Conservation (phyloP, 2,329 filamentous ascomycete genomes). For the Dothistroma pini region DNA sequence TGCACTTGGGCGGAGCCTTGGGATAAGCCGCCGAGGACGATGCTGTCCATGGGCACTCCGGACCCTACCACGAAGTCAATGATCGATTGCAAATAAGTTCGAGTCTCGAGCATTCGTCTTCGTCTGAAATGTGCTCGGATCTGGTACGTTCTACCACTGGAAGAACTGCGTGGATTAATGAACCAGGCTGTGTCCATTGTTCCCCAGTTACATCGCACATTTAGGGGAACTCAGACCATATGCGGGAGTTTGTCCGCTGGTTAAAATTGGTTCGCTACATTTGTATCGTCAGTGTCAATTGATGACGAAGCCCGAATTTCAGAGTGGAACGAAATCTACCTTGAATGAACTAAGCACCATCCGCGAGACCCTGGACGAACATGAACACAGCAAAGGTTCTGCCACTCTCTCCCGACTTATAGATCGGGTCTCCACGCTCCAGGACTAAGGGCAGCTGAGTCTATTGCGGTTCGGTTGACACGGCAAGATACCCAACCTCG, state of each 20-base stretch:
- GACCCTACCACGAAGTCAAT: not conserved
- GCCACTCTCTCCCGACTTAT: not conserved
- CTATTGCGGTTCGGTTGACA: not conserved
- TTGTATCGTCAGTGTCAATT: too few species aligned
- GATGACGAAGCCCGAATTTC: not conserved
- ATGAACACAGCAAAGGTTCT: not conserved
- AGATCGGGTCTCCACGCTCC: not conserved
- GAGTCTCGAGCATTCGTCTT: not conserved
- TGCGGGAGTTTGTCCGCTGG: not conserved
- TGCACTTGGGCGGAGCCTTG: not conserved
- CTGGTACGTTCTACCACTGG: not conserved
- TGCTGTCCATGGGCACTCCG: not conserved
- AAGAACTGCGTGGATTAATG: not conserved
- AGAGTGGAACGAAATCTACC: not conserved
- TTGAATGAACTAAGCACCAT: not conserved
- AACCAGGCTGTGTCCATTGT: not conserved
- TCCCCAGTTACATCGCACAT: not conserved
- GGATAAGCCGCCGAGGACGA: not conserved
- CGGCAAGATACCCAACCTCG: too few species aligned
- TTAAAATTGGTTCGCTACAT: not conserved
- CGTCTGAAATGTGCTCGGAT: not conserved
- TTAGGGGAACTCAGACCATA: not conserved
- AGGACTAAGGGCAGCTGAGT: not conserved
- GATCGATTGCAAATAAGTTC: not conserved
- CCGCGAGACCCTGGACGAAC: not conserved